Evolutionary conservation across 805 yeast genomes (phyloP), one percentile per base, ranked within the genome.

Genomic region (Barnettozyma wickerhamii): DNA sequence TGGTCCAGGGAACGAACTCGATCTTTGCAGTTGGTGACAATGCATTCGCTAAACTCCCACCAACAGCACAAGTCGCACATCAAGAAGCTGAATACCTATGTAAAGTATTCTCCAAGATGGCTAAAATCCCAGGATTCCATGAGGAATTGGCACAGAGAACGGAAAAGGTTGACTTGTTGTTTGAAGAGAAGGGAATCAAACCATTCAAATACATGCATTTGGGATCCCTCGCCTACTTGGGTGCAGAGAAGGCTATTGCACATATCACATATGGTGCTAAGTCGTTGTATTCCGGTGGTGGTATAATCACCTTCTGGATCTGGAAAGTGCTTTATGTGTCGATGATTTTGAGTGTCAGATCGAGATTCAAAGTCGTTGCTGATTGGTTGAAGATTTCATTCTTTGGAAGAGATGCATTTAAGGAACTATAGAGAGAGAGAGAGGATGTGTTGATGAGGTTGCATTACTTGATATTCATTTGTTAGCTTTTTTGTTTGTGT

Each of bases 31-130:
- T 90, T 43, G 98, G 98, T 62, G 98, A 90, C 69, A 90, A 97
- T 69, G 86, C 97, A 29, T 80, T 84, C 63, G 72, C 77, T 46
- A 86, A 86, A 61, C 80, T 79, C 53, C 93, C 96, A 32, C 97
- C 97, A 53, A 90, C 98, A 47, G 98, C 97, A 19, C 97, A 90
- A 73, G 97, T 89, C 41, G 98, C 98, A 31, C 80, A 88, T 68
- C 97, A 90, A 72, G 87, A 90, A 67, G 97, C 96, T 62, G 71
- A 73, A 42, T 90, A 77, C 66, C 75, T 90, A 51, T 93, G 90
- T 42, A 68, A 71, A 26, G 77, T 80, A 50, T 83, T 90, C 63
- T 74, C 76, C 60, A 81, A 73, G 52, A 65, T 79, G 54, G 70
- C 81, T 52, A 76, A 76, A 52, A 69, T 81, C 43, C 89, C 83